phyloP scores from a whole-genome alignment of 2,329 filamentous ascomycete genomes.

The Penicillium paneum region DNA sequence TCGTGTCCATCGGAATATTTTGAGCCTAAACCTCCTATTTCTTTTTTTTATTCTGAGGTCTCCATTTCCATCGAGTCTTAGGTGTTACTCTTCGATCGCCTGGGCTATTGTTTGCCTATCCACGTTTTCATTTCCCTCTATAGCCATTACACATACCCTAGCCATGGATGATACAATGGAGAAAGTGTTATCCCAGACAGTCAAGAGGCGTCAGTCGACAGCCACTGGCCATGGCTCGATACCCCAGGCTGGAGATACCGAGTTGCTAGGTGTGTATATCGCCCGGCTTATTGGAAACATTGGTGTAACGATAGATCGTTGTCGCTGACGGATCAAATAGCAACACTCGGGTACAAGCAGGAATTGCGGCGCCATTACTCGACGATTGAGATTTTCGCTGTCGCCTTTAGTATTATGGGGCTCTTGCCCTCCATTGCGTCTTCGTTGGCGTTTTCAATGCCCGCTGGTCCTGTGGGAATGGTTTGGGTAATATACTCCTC shows the following conservation, averaged over 20 bases:
- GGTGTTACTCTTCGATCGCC: background rate
- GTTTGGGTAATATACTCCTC: conserved; percentile 49
- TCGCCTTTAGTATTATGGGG: conserved; percentile 61
- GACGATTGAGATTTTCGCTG: conserved; percentile 60
- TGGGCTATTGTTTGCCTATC: background rate
- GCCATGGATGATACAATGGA: background rate
- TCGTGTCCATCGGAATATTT: background rate
- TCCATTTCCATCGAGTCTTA: background rate
- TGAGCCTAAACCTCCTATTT: background rate
- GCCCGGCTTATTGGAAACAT: background rate
- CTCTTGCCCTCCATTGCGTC: conserved; percentile 60
- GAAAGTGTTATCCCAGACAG: background rate
- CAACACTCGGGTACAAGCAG: conserved; percentile 53
- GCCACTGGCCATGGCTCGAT: background rate
- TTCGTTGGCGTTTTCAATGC: conserved; percentile 57
- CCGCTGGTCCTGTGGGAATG: conserved; percentile 59
- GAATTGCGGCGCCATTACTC: conserved; percentile 61
- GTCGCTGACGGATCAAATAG: conserved; percentile 17
- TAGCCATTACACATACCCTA: background rate
- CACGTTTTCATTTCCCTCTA: background rate
- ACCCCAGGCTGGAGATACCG: conserved; percentile 20
- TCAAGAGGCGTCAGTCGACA: conserved; percentile 2
- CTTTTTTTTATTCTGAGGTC: background rate
- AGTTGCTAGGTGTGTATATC: conserved; percentile 16
- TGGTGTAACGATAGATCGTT: background rate